Evolutionary conservation across 768 basidiomycete species (phyloP), one percentile per base, ranked within the genome.

Genomic region (Pholiota conissans): DNA sequence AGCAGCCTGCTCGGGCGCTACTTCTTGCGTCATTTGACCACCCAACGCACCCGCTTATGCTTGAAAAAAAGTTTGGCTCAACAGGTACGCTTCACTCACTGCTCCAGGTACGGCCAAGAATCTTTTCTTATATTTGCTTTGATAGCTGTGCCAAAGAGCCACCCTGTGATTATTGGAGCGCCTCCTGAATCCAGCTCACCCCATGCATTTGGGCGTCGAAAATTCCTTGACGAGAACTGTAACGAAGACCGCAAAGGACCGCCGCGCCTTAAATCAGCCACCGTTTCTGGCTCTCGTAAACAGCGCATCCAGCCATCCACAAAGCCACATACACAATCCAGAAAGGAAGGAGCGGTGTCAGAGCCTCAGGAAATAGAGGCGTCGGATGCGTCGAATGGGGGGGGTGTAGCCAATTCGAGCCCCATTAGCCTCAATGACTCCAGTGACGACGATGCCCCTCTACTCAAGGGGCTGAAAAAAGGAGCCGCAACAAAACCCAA

Each of bases 1-100:
- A 52, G 32, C 20, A 6, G 4, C 34, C 51, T 1, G 45, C 40
- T n/a, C 51, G 45, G 5, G 5, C 18, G 6, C 42, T 27, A 8
- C 57, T 58, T 26, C 40, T 58, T 13, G 46, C 57, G 5, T 42
- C 57, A 5, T 53, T 58, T 14, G 35, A 58, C 24, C 57, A 58
- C 28, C 24, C 57, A 16, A 48, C 52, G 1, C 22, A 53, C 28
- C 57, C 51, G 24, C 45, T 53, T 14, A 28, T 14, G 13, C 6
- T 58, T 3, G 32, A 53, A 29, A 52, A 52, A n/a, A 35, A 39
- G 5, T 46, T 13, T 22, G 26, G 14, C 2, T 35, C 50, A 37
- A 22, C 18, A 52, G 34, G 32, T 52, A 37, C n/a, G 50, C 2
- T 5, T 26, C 30, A 26, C 16, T 37, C 11, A 7, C 3, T 9